Base-by-base conservation (phyloP, 148 eudicot genomes). In the Amaranthus cruentus region DNA sequence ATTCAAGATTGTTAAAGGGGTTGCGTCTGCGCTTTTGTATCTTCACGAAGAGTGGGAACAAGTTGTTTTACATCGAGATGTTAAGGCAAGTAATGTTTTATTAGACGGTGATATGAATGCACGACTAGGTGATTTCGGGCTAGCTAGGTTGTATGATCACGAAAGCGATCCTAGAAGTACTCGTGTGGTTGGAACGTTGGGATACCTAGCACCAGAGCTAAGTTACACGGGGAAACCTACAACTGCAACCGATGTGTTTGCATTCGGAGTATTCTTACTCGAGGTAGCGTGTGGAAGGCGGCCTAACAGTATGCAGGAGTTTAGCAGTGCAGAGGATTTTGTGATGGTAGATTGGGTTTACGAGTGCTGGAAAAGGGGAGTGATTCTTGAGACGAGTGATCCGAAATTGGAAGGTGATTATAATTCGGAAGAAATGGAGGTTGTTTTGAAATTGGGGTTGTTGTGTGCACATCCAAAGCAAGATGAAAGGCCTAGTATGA, bases 21-120 rank as follows among this genome's bases (percentile, higher is more conserved):
- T 84, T 56, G 86, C 84, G 5, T 84, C 86, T 7, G 82, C 79
- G 13, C 73, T 84, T 4, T 68, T 73, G 2, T 84, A 84, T 69
- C 81, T 84, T 18, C 86, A 84, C 42, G 84, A 84, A 43, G 86
- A 81, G 58, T 84, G 86, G 76, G 84, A 81, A 55, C 84, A 81
- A 47, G 74, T 77, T 4, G 84, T 84, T 12, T 74, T 81, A 56
- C 84, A 83, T 58, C 79, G 85, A 13, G 85, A 83, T 67, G 76
- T 83, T 5, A 83, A 83, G 49, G 75, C 80, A 5, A 79, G 83
- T 61, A 83, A 83, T 69, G 81, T 83, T 46, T 56, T 83, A 49
- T 55, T 83, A 47, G 85, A 83, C 43, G 77, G 57, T 9, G 76
- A 83, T 12, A 79, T 84, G 78, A 81, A 81, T 67, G 73, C 84